Conservation (phyloP, 768 basidiomycete genomes). For the Boletales sp. region DNA sequence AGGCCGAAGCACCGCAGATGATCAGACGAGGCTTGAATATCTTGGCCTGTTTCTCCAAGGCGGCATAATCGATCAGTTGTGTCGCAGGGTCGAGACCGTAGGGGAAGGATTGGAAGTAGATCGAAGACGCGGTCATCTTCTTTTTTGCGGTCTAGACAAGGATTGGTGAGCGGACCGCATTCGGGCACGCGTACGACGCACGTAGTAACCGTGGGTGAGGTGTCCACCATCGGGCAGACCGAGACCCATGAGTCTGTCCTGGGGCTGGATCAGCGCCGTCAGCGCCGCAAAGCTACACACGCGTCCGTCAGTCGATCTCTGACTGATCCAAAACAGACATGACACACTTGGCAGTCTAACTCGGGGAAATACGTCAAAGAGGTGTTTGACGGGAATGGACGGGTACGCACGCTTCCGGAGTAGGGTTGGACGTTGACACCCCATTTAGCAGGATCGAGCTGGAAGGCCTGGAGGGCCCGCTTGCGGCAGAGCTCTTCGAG, state of each 20-base stretch:
- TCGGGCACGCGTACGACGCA: constrained; percentile 34
- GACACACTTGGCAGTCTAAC: constrained; percentile 89
- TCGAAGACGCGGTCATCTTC: constrained; percentile 99
- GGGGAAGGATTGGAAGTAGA: constrained; percentile 99
- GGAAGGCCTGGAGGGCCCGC: constrained; percentile 93
- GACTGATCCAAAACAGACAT: neutral
- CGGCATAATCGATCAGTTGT: constrained; percentile 86
- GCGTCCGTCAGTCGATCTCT: constrained; percentile 9
- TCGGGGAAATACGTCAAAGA: no score
- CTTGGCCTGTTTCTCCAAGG: constrained; percentile 79
- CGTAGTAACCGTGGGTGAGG: constrained; percentile 96
- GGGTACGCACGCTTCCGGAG: constrained; percentile 88
- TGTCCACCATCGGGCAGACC: constrained; percentile 97
- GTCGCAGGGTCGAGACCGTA: constrained; percentile 81
- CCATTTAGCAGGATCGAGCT: constrained; percentile 90
- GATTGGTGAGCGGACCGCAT: neutral
- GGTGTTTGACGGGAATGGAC: no score
- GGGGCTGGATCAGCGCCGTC: constrained; percentile 93
- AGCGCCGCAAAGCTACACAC: constrained; percentile 84
- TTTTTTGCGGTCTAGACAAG: constrained; percentile 98
- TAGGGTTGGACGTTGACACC: constrained; percentile 99
- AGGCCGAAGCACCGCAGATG: constrained; percentile 98
- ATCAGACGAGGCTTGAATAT: constrained; percentile 94
- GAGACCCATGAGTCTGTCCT: constrained; percentile 98
- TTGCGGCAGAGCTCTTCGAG: constrained; percentile 93